phyloP scores from a whole-genome alignment of 108 stramenopile species.

The Asterionellopsis glacialis region DNA sequence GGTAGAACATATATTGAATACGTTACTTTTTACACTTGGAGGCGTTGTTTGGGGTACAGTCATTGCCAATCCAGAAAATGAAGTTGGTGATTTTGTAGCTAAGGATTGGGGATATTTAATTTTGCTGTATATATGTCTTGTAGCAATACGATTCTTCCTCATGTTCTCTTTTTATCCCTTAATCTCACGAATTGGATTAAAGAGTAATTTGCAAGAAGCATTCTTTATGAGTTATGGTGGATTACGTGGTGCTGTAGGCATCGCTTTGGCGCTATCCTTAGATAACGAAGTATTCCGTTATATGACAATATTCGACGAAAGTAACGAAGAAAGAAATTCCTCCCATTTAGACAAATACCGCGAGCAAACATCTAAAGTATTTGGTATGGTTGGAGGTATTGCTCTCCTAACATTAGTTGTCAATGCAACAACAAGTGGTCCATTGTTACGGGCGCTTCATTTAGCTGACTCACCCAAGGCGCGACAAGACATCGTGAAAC shows the following conservation, averaged over 20 bases:
- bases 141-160: constrained; percentile 55
- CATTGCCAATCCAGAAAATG: constrained; percentile 21
- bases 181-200: constrained; percentile 49
- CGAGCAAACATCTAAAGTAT: constrained; percentile 9
- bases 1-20: constrained; percentile 82
- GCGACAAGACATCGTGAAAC: constrained; percentile 38
- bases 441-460: constrained; percentile 43
- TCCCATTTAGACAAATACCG: constrained; percentile 16
- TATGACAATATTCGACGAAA: not conserved
- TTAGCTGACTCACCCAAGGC: constrained; percentile 47
- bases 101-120: constrained; percentile 68
- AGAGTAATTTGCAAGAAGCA: constrained; percentile 41
- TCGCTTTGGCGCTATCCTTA: constrained; percentile 73
- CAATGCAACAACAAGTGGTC: constrained; percentile 54
- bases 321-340: too few relatives aligned
- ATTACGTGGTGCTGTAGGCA: constrained; percentile 81
- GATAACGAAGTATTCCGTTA: constrained; percentile 36
- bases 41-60: constrained; percentile 77
- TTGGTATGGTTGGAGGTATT: constrained; percentile 43
- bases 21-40: constrained; percentile 86
- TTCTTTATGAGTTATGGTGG: constrained; percentile 74
- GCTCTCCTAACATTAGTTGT: constrained; percentile 48
- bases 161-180: constrained; percentile 66
- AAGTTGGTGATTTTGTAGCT: constrained; percentile 19
- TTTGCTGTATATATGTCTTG: constrained; percentile 49